Conservation (phyloP, 2,329 filamentous ascomycete species). For the Arachnopeziza araneosa region DNA sequence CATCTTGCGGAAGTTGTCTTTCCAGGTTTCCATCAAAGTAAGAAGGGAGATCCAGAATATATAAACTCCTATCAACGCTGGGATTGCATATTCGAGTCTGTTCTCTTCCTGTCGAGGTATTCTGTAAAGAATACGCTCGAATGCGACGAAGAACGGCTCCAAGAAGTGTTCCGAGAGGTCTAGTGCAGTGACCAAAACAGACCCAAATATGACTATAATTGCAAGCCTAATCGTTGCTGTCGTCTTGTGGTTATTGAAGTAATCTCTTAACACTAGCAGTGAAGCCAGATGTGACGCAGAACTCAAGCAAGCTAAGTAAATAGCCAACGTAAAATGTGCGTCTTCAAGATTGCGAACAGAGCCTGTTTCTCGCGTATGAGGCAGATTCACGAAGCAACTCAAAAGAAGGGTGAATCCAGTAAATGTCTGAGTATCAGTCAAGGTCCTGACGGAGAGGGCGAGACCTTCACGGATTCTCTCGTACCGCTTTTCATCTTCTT, state of each 20-base stretch:
- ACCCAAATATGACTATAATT: neutral
- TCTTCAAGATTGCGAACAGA: neutral
- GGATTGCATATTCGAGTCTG: neutral
- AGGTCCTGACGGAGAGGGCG: neutral
- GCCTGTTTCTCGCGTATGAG: neutral
- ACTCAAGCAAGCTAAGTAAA: neutral
- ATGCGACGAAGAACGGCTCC: neutral
- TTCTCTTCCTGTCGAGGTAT: neutral
- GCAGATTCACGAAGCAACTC: neutral
- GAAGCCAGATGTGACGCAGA: neutral
- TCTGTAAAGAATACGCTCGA: neutral
- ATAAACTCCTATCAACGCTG: neutral
- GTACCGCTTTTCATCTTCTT: neutral
- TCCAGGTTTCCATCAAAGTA: neutral
- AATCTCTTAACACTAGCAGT: neutral
- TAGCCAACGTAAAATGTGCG: neutral
- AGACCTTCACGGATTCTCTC: neutral
- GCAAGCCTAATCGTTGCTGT: neutral
- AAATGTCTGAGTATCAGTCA: neutral
- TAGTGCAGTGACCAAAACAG: neutral
- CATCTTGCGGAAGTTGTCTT: neutral
- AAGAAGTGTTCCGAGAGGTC: neutral
- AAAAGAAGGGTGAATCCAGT: neutral
- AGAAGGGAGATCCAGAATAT: neutral
- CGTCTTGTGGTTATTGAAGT: neutral